phyloP scores from a whole-genome alignment of 257 asterid genomes.

The Eucommia ulmoides region DNA sequence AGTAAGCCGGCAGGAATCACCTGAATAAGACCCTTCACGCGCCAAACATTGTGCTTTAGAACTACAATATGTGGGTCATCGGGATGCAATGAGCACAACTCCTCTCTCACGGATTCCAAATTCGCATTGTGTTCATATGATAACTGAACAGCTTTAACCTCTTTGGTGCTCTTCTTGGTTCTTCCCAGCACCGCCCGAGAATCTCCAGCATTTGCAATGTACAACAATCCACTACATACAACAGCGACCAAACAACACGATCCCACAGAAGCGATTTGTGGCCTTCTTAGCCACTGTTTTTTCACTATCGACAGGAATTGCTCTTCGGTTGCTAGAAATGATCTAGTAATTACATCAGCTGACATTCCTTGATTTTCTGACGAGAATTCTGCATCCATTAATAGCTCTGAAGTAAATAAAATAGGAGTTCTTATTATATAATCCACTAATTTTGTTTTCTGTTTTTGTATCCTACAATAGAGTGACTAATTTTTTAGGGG shows the following conservation, averaged over 20 bases:
- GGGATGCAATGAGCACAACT: constrained; percentile 53
- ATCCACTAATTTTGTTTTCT: too few relatives aligned
- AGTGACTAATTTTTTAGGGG: too few relatives aligned
- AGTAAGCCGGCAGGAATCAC: too few relatives aligned
- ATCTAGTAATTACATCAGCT: constrained; percentile 49
- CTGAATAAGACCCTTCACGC: constrained; percentile 88
- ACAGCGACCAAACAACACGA: constrained; percentile 78
- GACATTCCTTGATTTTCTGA: constrained; percentile 60
- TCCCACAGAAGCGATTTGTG: constrained; percentile 77
- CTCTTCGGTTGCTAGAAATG: constrained; percentile 70
- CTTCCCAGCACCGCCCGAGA: constrained; percentile 69
- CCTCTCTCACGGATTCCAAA: constrained; percentile 54
- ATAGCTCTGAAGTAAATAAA: constrained; percentile 28
- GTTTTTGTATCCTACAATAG: too few relatives aligned
- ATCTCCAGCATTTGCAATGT: constrained; percentile 79
- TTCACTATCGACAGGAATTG: constrained; percentile 57
- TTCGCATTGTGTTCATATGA: constrained; percentile 72
- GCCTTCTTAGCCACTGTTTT: constrained; percentile 50
- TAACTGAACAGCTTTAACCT: constrained; percentile 56
- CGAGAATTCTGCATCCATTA: constrained; percentile 54
- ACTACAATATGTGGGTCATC: constrained; percentile 69
- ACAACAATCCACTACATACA: constrained; percentile 44
- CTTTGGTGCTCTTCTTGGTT: constrained; percentile 26
- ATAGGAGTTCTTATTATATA: too few relatives aligned
- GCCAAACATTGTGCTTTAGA: constrained; percentile 74